Evolutionary conservation across 2,329 filamentous ascomycete species (phyloP).

Genomic region (Meredithiella fracta): DNA sequence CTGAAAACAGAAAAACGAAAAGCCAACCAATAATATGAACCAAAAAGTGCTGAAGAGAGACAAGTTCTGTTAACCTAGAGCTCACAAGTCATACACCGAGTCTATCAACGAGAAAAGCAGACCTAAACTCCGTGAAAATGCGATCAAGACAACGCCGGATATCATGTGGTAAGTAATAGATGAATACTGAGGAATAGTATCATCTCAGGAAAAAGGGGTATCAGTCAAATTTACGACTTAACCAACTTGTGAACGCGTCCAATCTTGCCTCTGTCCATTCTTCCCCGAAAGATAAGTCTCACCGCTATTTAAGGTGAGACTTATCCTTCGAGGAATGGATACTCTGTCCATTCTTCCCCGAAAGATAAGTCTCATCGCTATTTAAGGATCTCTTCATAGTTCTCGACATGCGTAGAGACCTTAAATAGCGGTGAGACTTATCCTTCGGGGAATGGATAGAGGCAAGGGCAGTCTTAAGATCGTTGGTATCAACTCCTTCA

Average conservation of each 20-base stretch:
- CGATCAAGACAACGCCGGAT: background rate
- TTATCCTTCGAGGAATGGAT: too few species aligned
- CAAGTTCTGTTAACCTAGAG: background rate
- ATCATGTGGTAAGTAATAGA: background rate
- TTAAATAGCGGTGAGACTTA: background rate
- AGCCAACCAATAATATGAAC: background rate
- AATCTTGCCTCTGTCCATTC: background rate
- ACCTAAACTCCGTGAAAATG: slow-evolving; percentile 1
- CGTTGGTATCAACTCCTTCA: background rate
- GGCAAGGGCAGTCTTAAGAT: background rate
- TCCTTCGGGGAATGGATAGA: background rate
- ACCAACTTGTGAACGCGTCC: background rate
- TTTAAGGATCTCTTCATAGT: too few species aligned
- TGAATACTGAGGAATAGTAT: background rate
- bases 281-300: too few species aligned
- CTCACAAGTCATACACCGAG: background rate
- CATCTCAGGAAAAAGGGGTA: background rate
- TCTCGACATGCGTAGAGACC: background rate
- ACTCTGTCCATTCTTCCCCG: too few species aligned
- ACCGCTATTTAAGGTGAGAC: background rate
- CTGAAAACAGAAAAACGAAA: background rate
- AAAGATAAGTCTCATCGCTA: too few species aligned
- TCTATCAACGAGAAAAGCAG: background rate
- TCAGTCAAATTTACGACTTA: background rate
- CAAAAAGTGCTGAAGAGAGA: background rate